Base-by-base conservation (phyloP, 208 protist genomes). In the Trypanosoma lewisi region DNA sequence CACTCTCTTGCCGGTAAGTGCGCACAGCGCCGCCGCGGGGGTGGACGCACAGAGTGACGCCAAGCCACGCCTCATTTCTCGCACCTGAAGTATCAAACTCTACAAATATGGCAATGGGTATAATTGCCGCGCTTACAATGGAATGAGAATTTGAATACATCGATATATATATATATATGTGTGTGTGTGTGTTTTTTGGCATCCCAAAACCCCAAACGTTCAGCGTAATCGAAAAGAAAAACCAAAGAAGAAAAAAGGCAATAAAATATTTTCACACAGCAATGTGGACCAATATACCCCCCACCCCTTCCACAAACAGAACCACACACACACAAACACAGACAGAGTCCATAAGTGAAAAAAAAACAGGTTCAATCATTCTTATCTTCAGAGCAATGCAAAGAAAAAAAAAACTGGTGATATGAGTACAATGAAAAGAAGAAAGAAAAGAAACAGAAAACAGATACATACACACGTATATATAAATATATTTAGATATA, bases 1-100 rank as follows among this genome's bases (percentile, higher is more conserved):
- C 19, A 75, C 65, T 7, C 56, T 23, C 48, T 59, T 71, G 4
- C 53, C 45, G 2, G 63, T 80, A 16, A 70, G 37, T 3, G 75
- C 69, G 30, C 63, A 64, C 19, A 63, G n/a, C 23, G 41, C 45
- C 42, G 23, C 36, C 14, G 59, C 25, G 11, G 64, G 16, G 25
- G 41, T 30, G 27, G 54, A 4, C 9, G 45, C 28, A 12, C 28
- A 42, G 33, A 0, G 33, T 4, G 34, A 2, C 39, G 59, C 6
- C n/a, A 50, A 25, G 56, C 39, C 21, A n/a, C 60, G 53, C 44
- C 51, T 23, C 68, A 74, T 74, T 11, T 23, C 7, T 21, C n/a
- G 14, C 17, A 25, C 17, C 12, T 27, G 7, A 9, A 34, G n/a
- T 25, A 4, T 48, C 28, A 23, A 7, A n/a, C n/a, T n/a, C 41